Evolutionary conservation across 2,329 filamentous ascomycete species (phyloP).

Genomic region (Colletotrichum gigasporum): DNA sequence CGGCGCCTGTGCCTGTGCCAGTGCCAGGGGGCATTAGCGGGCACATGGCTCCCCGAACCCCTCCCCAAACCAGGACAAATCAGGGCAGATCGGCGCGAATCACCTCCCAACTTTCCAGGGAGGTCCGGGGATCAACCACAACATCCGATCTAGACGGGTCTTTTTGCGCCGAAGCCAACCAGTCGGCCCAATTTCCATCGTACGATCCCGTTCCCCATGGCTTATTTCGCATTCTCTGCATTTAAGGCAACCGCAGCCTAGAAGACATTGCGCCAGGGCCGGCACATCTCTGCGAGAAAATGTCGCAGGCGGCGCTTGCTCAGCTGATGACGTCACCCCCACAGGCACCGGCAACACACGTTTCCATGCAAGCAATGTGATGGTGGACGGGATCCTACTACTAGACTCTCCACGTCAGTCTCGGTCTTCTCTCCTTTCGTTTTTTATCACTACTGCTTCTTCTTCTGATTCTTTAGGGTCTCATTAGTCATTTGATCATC

Average conservation of each 20-base stretch:
- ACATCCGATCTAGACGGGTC: neutral
- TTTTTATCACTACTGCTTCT: too few relatives aligned
- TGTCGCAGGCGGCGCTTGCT: neutral
- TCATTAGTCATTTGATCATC: too few relatives aligned
- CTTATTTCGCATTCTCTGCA: neutral
- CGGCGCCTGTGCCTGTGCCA: too few relatives aligned
- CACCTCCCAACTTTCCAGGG: neutral
- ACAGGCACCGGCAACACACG: too few relatives aligned
- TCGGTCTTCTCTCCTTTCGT: too few relatives aligned
- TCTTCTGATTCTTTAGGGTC: too few relatives aligned
- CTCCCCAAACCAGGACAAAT: neutral
- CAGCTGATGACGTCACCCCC: slow-evolving; percentile 17
- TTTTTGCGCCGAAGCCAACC: neutral
- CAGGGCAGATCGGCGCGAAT: slow-evolving; percentile 1
- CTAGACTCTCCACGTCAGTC: too few relatives aligned
- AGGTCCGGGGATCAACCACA: neutral
- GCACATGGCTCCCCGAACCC: neutral
- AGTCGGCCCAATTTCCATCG: neutral
- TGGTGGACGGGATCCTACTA: too few relatives aligned
- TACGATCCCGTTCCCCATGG: neutral
- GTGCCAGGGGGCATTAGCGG: neutral
- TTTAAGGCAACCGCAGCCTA: neutral
- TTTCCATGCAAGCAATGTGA: too few relatives aligned
- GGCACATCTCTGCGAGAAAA: neutral
- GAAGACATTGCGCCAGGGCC: neutral